phyloP scores from a whole-genome alignment of 139 green algal species.

The Pedinophyceae sp. region DNA sequence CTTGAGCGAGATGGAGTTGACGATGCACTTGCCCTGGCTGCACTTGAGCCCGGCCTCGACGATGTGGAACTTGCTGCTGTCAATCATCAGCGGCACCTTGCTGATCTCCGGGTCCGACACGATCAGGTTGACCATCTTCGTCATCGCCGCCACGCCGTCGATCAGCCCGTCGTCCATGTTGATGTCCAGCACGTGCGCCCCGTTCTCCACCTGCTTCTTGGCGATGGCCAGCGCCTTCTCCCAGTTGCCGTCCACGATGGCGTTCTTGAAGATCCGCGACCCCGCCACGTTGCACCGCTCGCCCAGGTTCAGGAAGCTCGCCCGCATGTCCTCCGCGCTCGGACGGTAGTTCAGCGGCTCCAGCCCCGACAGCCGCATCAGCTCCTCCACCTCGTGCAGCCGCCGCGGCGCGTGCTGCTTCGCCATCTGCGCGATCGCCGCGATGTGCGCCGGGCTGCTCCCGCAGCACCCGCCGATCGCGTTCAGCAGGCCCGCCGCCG shows the following conservation, averaged over 20 bases:
- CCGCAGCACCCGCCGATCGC: conserved; percentile 91
- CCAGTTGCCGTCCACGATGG: conserved; percentile 82
- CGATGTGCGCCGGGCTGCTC: conserved; percentile 78
- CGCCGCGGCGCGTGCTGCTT: conserved; percentile 42
- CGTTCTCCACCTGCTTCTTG: conserved; percentile 66
- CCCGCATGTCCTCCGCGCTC: conserved; percentile 46
- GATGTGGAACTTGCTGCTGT: conserved; percentile 92
- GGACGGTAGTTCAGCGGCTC: conserved; percentile 89
- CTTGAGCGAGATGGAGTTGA: conserved; percentile 97
- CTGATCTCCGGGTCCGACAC: conserved; percentile 87
- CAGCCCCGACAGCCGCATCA: conserved; percentile 81
- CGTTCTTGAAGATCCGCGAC: conserved; percentile 91
- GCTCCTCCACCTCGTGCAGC: conserved; percentile 30
- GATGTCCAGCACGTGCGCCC: conserved; percentile 90
- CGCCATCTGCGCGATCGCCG: conserved; percentile 49
- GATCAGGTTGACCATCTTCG: conserved; percentile 80
- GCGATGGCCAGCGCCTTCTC: conserved; percentile 88
- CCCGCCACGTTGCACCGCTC: conserved; percentile 97
- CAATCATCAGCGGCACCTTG: conserved; percentile 96
- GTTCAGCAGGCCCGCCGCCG: conserved; percentile 75
- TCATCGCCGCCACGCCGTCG: conserved; percentile 87
- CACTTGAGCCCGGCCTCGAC: conserved; percentile 95
- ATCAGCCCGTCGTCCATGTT: conserved; percentile 98
- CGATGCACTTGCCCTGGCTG: conserved; percentile 91
- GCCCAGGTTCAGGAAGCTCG: conserved; percentile 86